Conservation (phyloP, 2,329 filamentous ascomycete species). For the Pseudogymnoascus sp. region DNA sequence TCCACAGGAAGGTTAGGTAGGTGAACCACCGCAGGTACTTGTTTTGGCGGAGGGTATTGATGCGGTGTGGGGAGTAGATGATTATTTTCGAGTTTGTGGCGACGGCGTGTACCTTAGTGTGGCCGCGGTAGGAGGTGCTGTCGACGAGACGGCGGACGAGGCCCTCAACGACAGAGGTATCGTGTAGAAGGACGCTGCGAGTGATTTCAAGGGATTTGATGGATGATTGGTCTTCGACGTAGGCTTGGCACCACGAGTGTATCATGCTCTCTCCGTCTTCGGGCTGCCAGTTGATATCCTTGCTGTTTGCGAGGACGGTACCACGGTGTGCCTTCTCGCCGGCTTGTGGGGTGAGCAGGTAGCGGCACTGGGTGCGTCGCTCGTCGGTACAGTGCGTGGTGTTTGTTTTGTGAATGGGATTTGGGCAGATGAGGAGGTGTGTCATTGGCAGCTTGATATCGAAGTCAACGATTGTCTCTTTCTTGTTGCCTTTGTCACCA, state of each 20-base stretch:
- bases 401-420: conserved; percentile 28
- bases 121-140: conserved; percentile 59
- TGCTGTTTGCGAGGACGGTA: conserved; percentile 42
- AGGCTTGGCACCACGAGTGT: conserved; percentile 55
- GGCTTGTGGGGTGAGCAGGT: conserved; percentile 46
- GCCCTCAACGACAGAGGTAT: conserved; percentile 43
- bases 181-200: conserved; percentile 50
- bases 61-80: conserved; percentile 52
- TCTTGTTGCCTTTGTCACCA: conserved; percentile 34
- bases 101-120: conserved; percentile 50
- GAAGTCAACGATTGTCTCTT: conserved; percentile 49
- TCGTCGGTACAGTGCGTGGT: neutral
- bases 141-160: conserved; percentile 49
- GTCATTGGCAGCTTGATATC: conserved; percentile 51
- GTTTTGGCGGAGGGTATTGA: conserved; percentile 57
- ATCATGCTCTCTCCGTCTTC: conserved; percentile 21
- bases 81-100: conserved; percentile 47
- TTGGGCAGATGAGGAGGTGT: conserved; percentile 42
- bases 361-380: conserved; percentile 32
- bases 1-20: conserved; percentile 57
- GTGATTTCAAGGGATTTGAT: conserved; percentile 49
- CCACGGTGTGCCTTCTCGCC: conserved; percentile 56
- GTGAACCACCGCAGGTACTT: conserved; percentile 56
- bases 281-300: conserved; percentile 38
- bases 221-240: conserved; percentile 47